Base-by-base conservation (phyloP, 148 eudicot genomes). In the Fagopyrum tataricum region DNA sequence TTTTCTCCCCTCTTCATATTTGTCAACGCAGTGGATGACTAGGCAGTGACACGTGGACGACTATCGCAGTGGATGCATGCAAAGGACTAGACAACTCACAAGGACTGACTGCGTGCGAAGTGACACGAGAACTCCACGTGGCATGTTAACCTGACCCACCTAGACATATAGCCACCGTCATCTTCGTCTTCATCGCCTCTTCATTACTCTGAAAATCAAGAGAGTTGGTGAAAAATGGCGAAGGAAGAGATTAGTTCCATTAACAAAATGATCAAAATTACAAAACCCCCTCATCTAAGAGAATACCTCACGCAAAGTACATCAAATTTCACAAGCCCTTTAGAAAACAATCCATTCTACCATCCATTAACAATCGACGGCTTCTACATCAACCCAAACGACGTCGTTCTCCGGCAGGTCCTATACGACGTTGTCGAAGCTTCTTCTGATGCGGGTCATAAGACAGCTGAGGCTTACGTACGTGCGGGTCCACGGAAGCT, bases 401-500 rank as follows among this genome's bases (percentile, higher is more conserved):
- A 90, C 72, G 76, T 86, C 76, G 59, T 90, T 67, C 86, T 90
- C 74, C 84, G 82, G 26, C 81, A 78, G 37, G 74, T 82, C 73
- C 37, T 84, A 73, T 81, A 73, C 78, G 91, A 87, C 70, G 74
- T 84, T 67, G 74, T 82, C 53, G 72, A 44, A 4, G 42, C 69
- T 2, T 37, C 69, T 13, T 4, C 67, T 10, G 4, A 15, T 13
- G 4, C 37, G 1, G 13, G 39, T 7, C 4, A 2, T 7, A 3
- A 40, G 47, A 14, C 46, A 5, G 48, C 78, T 5, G 23, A 52
- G 5, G 87, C 87, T 3, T 90, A 86, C 83, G 87, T 76, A 53
- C 82, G 92, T 5, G 90, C 92, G 0, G 96, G 96, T 2, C 96
- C 96, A 0, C 82, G 89, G 7, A 82, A 76, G 76, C 47, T 62